These are phyloP conservation scores for Chenopodium album DNA, from an alignment of 148 eudicot genomes.

Conservation along the genomic window DNA sequence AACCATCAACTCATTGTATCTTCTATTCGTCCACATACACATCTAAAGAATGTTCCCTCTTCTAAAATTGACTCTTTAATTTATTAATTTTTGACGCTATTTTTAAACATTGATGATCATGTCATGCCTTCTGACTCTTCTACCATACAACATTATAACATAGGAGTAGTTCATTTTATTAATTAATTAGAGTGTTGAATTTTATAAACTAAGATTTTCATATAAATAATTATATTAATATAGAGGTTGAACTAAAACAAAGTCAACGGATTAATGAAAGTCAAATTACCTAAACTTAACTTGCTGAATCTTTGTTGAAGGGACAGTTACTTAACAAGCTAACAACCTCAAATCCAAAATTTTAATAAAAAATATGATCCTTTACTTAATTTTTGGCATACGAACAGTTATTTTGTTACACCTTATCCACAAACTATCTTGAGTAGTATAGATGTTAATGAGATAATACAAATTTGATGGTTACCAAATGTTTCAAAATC, in stretches of 20 bases:
- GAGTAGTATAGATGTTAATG: not conserved
- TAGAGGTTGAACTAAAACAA: slow-evolving; percentile 14
- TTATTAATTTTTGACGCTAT: slow-evolving; percentile 9
- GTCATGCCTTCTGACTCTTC: slow-evolving; percentile 43
- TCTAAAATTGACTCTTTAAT: slow-evolving; percentile 35
- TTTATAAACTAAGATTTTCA: not conserved
- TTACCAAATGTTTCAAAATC: slow-evolving; percentile 4
- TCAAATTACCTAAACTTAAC: slow-evolving; percentile 21
- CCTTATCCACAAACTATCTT: not conserved
- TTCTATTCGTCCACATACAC: slow-evolving; percentile 23
- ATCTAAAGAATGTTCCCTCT: slow-evolving; percentile 28
- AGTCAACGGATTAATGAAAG: slow-evolving; percentile 25
- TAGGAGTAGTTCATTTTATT: slow-evolving; percentile 28
- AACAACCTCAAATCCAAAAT: slow-evolving; percentile 2
- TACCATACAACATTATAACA: slow-evolving; percentile 20
- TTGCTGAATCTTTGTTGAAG: slow-evolving; percentile 8
- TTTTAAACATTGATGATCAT: slow-evolving; percentile 13
- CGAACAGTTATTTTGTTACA: not conserved
- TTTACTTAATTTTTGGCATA: not conserved
- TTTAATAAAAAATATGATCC: not conserved
- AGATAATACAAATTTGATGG: not conserved
- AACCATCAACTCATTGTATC: slow-evolving; percentile 39
- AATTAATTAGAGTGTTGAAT: not conserved
- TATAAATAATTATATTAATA: not conserved
- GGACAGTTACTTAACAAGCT: slow-evolving; percentile 10